Conservation (phyloP, 176 grass and related monocot genomes). For the Phyllostachys edulis region DNA sequence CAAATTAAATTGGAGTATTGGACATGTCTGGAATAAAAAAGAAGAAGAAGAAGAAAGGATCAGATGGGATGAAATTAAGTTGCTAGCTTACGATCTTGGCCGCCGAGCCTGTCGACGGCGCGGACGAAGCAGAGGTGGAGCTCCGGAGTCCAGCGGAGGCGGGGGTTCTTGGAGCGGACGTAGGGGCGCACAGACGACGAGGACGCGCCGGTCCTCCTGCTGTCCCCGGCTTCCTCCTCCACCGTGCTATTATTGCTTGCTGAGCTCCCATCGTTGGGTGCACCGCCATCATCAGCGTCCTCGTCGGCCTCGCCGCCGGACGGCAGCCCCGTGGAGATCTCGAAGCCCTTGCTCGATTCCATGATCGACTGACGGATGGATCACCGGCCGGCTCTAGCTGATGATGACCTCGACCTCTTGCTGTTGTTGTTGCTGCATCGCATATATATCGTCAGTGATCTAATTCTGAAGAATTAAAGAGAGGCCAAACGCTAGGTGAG, state of each 20-base stretch:
- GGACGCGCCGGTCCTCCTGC: neutral
- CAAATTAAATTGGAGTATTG: too few species aligned
- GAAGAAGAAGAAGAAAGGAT: too few species aligned
- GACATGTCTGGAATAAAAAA: neutral
- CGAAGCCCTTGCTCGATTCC: slow-evolving; percentile 1
- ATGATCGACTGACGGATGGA: neutral
- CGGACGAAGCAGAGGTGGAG: slow-evolving; percentile 70
- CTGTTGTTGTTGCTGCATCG: neutral
- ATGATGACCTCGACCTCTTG: slow-evolving; percentile 1
- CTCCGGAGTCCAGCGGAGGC: slow-evolving; percentile 75
- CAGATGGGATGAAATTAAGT: too few species aligned
- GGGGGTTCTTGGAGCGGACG: slow-evolving; percentile 69
- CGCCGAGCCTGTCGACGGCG: slow-evolving; percentile 69
- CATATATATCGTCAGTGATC: neutral
- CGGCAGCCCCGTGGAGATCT: neutral
- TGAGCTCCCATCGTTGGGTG: slow-evolving; percentile 29
- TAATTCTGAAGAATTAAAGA: neutral
- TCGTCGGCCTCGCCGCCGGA: neutral
- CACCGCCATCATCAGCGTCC: neutral
- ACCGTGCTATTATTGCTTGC: slow-evolving; percentile 59
- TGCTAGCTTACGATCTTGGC: slow-evolving; percentile 55
- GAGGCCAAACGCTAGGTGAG: slow-evolving; percentile 31
- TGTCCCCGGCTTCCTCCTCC: slow-evolving; percentile 44
- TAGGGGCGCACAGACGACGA: slow-evolving; percentile 49
- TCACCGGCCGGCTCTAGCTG: neutral